phyloP scores from a whole-genome alignment of 768 basidiomycete genomes.

The Mycena vulgaris region DNA sequence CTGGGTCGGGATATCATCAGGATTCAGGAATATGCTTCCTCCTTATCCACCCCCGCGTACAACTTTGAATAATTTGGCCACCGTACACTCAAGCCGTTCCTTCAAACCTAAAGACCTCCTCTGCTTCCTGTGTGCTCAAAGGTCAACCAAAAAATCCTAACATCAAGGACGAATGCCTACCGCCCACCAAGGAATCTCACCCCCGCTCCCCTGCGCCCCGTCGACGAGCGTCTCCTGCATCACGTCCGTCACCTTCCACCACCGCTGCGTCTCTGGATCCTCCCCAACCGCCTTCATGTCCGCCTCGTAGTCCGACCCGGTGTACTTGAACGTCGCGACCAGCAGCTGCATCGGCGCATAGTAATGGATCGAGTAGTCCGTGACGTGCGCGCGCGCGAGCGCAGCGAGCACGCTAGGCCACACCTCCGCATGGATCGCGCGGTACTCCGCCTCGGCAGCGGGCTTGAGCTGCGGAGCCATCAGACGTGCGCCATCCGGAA shows the following conservation, averaged over 20 bases:
- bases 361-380: constrained; percentile 85
- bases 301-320: constrained; percentile 71
- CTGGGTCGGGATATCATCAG: too few relatives aligned
- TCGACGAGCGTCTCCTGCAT: constrained; percentile 87
- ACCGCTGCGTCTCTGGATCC: constrained; percentile 78
- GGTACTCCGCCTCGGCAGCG: constrained; percentile 65
- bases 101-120: constrained; percentile 84
- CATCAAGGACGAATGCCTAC: constrained; percentile 50
- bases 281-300: constrained; percentile 79
- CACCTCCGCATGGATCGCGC: constrained; percentile 70
- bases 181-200: constrained; percentile 80
- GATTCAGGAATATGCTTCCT: too few relatives aligned
- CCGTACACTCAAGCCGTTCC: constrained; percentile 47
- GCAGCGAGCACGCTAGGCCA: constrained; percentile 81
- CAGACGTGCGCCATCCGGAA: background rate
- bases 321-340: constrained; percentile 87
- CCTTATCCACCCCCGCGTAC: too few relatives aligned
- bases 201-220: constrained; percentile 79
- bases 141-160: background rate
- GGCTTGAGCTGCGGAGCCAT: constrained; percentile 66
- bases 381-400: constrained; percentile 72
- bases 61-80: too few relatives aligned
- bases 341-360: constrained; percentile 74
- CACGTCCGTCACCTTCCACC: constrained; percentile 83
- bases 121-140: constrained; percentile 55